These are phyloP conservation scores for Blastobotrys muscicola DNA, from an alignment of 805 yeast genomes.

Conservation along the genomic window DNA sequence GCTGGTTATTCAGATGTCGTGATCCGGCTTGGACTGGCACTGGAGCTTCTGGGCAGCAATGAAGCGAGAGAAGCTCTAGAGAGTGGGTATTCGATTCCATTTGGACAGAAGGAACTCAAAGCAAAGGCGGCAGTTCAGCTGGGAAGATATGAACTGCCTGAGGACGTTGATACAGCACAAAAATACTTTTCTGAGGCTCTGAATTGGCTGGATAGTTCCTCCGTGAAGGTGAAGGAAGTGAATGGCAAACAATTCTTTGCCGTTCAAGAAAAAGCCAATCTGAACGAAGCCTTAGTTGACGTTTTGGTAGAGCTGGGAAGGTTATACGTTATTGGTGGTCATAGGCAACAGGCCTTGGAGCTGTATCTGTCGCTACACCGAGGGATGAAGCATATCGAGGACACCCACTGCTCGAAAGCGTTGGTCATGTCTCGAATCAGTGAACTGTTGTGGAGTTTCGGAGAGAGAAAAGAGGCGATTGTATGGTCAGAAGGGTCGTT, in stretches of 20 bases:
- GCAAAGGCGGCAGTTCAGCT: constrained; percentile 19
- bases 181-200: not conserved
- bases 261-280: not conserved
- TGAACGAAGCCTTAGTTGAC: constrained; percentile 7
- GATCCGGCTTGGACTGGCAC: constrained; percentile 23
- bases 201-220: not conserved
- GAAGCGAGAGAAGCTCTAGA: constrained; percentile 20
- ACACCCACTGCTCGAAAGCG: constrained; percentile 12
- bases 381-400: constrained; percentile 11
- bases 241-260: not conserved
- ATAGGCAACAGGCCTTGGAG: constrained; percentile 17
- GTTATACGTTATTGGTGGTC: constrained; percentile 7
- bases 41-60: constrained; percentile 11
- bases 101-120: constrained; percentile 19
- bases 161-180: not conserved
- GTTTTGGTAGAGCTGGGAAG: constrained; percentile 20
- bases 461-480: constrained; percentile 16
- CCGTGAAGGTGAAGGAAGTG: not conserved
- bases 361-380: constrained; percentile 18
- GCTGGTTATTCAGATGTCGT: constrained; percentile 27
- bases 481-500: constrained; percentile 21
- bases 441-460: constrained; percentile 21
- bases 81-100: constrained; percentile 20
- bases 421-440: constrained; percentile 16
- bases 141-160: constrained; percentile 6